A percentile compares a stretch with the other conserved stretches of the same genome.
Evolutionary conservation across 2,329 filamentous ascomycete species (phyloP).

Genomic region (Epichloe typhina): DNA sequence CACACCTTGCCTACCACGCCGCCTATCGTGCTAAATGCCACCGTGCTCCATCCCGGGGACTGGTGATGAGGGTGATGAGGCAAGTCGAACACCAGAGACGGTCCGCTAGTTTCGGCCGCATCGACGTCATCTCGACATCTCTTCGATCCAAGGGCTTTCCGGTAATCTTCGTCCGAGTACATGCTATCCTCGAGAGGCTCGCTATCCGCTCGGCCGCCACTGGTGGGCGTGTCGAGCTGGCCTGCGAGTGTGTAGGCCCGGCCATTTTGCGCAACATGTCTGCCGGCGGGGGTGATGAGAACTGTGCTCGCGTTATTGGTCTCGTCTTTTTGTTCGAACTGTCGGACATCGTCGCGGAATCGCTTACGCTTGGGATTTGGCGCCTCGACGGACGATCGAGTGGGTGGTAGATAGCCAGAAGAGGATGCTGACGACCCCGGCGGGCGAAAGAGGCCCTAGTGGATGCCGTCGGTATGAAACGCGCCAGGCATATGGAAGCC

Average conservation of each 20-base stretch:
- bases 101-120: slow-evolving; percentile 16
- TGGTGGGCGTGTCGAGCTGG: slow-evolving; percentile 36
- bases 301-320: neutral
- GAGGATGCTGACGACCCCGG: slow-evolving; percentile 29
- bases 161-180: slow-evolving; percentile 44
- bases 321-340: neutral
- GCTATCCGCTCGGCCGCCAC: slow-evolving; percentile 16
- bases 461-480: slow-evolving; percentile 24
- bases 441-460: slow-evolving; percentile 34
- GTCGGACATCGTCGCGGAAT: slow-evolving; percentile 14
- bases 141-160: slow-evolving; percentile 37
- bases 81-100: slow-evolving; percentile 20
- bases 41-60: slow-evolving; percentile 38
- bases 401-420: slow-evolving; percentile 24
- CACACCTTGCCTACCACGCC: slow-evolving; percentile 66
- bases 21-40: slow-evolving; percentile 49
- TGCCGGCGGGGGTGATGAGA: slow-evolving; percentile 3
- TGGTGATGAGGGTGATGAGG: slow-evolving; percentile 16
- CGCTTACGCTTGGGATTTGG: slow-evolving; percentile 33
- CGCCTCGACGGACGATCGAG: slow-evolving; percentile 11
- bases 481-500: slow-evolving; percentile 24
- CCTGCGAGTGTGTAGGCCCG: slow-evolving; percentile 36
- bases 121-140: slow-evolving; percentile 25
- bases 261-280: slow-evolving; percentile 1
- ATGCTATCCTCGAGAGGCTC: slow-evolving; percentile 37